These are phyloP conservation scores for Ogataea salicorniae DNA, from an alignment of 805 yeast genomes.

Conservation along the genomic window DNA sequence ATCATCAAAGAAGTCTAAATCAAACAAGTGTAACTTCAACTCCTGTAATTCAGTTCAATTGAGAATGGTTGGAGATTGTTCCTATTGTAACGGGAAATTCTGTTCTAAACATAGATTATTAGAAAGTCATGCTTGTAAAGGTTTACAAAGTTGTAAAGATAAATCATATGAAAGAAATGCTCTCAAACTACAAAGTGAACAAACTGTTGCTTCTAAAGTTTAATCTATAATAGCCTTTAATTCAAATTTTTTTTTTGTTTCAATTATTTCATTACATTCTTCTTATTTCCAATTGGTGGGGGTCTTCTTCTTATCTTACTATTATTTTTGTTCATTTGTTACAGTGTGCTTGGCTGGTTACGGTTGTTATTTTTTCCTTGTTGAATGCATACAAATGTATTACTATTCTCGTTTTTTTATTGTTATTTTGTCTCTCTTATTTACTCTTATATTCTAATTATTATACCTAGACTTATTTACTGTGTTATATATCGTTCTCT, in stretches of 20 bases:
- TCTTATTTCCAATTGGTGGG: neutral
- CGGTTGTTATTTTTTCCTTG: no score
- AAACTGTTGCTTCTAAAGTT: slow-evolving; percentile 72
- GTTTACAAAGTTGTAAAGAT: slow-evolving; percentile 75
- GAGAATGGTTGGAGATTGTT: slow-evolving; percentile 75
- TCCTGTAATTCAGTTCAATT: slow-evolving; percentile 62
- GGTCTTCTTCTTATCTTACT: neutral
- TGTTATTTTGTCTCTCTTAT: no score
- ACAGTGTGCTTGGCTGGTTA: no score
- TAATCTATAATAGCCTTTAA: slow-evolving; percentile 20
- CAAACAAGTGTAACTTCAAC: slow-evolving; percentile 45
- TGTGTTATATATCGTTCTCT: no score
- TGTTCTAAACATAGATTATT: slow-evolving; percentile 83
- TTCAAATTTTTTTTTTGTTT: neutral
- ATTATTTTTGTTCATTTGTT: no score
- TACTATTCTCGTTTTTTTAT: no score
- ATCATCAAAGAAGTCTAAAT: slow-evolving; percentile 36
- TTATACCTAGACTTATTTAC: no score
- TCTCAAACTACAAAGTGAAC: slow-evolving; percentile 73
- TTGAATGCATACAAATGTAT: no score
- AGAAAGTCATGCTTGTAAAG: slow-evolving; percentile 79
- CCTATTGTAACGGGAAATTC: slow-evolving; percentile 76
- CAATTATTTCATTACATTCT: neutral
- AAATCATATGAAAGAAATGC: slow-evolving; percentile 82
- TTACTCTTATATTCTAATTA: no score